These are phyloP conservation scores for Annona squamosa DNA, from an alignment of 164 flowering plant genomes.

Conservation along the genomic window DNA sequence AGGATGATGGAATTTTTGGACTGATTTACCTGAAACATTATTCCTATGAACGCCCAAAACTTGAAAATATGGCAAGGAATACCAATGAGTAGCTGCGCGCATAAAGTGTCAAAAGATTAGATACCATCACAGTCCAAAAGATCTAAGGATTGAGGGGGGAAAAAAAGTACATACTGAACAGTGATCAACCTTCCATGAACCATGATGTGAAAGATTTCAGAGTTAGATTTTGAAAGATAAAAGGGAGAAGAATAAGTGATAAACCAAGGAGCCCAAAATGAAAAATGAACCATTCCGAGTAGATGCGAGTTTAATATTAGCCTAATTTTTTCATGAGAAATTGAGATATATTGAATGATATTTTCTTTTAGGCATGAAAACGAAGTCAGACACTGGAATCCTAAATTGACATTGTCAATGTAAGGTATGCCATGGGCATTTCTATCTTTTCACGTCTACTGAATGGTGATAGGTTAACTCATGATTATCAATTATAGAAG, in stretches of 20 bases:
- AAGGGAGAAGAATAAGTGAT: too few relatives aligned
- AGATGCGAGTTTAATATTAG: too few relatives aligned
- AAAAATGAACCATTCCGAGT: not conserved
- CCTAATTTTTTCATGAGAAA: too few relatives aligned
- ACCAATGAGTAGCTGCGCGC: slow-evolving; percentile 70
- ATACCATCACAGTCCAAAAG: not conserved
- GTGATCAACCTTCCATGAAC: not conserved
- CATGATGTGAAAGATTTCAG: not conserved
- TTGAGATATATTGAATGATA: too few relatives aligned
- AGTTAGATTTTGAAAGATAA: too few relatives aligned
- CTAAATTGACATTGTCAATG: too few relatives aligned
- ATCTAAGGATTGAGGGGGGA: not conserved
- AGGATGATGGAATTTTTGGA: not conserved
- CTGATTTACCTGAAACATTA: slow-evolving; percentile 68
- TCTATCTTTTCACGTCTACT: too few relatives aligned
- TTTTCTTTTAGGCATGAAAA: too few relatives aligned
- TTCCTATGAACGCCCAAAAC: slow-evolving; percentile 92
- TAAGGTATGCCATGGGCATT: too few relatives aligned
- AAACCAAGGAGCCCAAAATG: not conserved
- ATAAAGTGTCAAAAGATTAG: not conserved
- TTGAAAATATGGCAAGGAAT: slow-evolving; percentile 94
- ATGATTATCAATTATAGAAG: too few relatives aligned
- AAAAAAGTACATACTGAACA: not conserved
- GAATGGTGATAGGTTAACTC: too few relatives aligned
- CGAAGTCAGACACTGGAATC: too few relatives aligned